Percentiles rank a stretch among this genome's conserved stretches.
Evolutionary conservation across 23 red algal genomes (phyloP).

Genomic region (Gracilaria gracilis): DNA sequence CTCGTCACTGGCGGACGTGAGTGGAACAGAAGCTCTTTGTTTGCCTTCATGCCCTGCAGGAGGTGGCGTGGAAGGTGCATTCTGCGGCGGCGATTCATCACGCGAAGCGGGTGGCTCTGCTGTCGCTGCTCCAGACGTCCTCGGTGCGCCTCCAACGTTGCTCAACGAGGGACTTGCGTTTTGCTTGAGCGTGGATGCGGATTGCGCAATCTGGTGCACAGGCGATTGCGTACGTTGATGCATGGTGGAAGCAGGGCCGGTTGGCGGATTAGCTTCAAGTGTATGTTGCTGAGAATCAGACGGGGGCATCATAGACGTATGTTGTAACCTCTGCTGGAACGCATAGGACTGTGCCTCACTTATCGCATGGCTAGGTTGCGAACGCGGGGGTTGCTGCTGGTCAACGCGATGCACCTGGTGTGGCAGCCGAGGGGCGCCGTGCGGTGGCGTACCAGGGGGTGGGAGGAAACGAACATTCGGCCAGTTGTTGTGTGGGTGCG

Average conservation of each 20-base stretch:
- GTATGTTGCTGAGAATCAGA: conserved; percentile 6
- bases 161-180: not conserved
- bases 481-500: conserved; percentile 21
- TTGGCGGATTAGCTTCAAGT: not conserved
- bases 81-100: conserved; percentile 29
- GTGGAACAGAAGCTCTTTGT: not conserved
- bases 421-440: not conserved
- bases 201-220: conserved; percentile 34
- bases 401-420: not conserved
- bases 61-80: not conserved
- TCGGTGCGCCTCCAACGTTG: not conserved
- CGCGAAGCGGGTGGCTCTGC: conserved; percentile 6
- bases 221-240: conserved; percentile 30
- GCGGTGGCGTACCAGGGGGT: not conserved
- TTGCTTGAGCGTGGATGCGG: conserved; percentile 4
- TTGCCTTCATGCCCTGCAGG: not conserved
- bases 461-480: conserved; percentile 5
- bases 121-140: not conserved
- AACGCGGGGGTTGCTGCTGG: conserved; percentile 9
- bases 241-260: not conserved
- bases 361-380: not conserved
- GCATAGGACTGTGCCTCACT: not conserved
- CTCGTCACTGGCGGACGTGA: not conserved
- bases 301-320: not conserved
- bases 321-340: conserved; percentile 13